Evolutionary conservation across 2,329 filamentous ascomycete genomes (phyloP).

Genomic region (Colletotrichum orbiculare): DNA sequence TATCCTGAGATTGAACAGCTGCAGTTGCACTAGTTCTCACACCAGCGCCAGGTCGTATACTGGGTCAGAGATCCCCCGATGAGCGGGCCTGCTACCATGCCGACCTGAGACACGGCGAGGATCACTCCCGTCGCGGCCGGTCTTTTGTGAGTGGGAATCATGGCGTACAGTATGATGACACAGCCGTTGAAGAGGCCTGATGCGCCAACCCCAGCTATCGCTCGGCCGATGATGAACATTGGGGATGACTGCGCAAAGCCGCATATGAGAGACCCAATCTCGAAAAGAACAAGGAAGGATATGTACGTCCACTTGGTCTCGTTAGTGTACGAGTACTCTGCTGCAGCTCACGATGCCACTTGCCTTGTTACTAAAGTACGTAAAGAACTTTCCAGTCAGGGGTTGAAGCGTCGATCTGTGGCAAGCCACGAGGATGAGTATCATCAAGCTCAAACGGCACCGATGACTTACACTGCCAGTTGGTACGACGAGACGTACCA

Average conservation of each 20-base stretch:
- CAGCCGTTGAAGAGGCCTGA: conserved; percentile 55
- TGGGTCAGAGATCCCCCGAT: conserved; percentile 43
- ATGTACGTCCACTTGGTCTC: conserved; percentile 43
- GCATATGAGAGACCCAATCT: conserved; percentile 59
- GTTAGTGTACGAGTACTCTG: background rate
- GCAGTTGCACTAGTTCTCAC: conserved; percentile 39
- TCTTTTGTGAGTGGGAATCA: conserved; percentile 42
- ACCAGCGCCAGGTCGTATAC: conserved; percentile 49
- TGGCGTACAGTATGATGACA: conserved; percentile 46
- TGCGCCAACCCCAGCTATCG: conserved; percentile 57
- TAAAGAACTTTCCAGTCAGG: conserved; percentile 63
- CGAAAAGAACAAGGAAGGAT: conserved; percentile 44
- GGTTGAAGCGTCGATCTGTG: conserved; percentile 60
- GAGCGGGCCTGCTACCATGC: conserved; percentile 56
- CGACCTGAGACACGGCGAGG: conserved; percentile 51
- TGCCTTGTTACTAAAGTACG: conserved; percentile 50
- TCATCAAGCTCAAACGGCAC: background rate
- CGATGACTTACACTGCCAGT: conserved; percentile 53
- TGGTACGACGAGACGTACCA: conserved; percentile 66
- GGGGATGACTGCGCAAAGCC: conserved; percentile 54
- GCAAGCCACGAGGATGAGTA: conserved; percentile 15
- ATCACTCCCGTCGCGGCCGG: conserved; percentile 47
- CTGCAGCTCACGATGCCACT: background rate
- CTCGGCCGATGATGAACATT: conserved; percentile 61
- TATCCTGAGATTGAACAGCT: background rate